Evolutionary conservation across 1,284 basidiomycete species (phyloP), one percentile per base, ranked within the genome.

Genomic region (Leccinum fuscescens): DNA sequence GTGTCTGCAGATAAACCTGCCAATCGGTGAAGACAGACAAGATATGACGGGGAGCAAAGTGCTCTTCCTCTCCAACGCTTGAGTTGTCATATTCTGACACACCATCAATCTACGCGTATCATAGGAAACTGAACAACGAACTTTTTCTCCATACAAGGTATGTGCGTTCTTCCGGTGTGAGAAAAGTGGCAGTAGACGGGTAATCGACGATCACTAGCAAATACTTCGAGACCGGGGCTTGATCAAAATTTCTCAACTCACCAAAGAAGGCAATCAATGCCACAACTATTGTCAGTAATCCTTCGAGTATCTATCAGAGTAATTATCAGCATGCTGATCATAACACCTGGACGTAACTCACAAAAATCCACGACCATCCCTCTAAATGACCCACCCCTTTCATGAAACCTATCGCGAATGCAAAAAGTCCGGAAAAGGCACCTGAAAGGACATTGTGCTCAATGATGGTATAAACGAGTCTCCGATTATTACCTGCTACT

Each of bases 21-120:
- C 88, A 90, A 65, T 89, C 87, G 0, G 66, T 67, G 27, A 89
- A 65, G 0, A 85, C 84, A 17, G 80, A 76, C 69, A 76, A 72
- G 31, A 90, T 66, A 67, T 89, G 84, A 9, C 27, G 15, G n/a
- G 6, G 51, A 17, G 31, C 29, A 52, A 52, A 52, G 6, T 20
- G 51, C 17, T 52, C 51, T 52, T 86, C 86, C 67, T 89, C 88
- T 1, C 85, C 86, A 0, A 86, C 86, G 2, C 80, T 80, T 0
- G 85, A 86, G 63, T 84, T 85, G 67, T 88, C 86, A 59, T 83
- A 86, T 67, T 61, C 71, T 73, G 46, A n/a, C 1, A 55, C 3
- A 12, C 24, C 14, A 31, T 62, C 9, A 56, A 49, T 50, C 14
- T 9, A 55, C 24, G 4, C 5, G 5, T 12, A 2, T 29, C 11